A percentile compares a stretch with the other conserved stretches of the same genome.
Conservation (phyloP, 2,329 filamentous ascomycete species). For the Talaromyces piceae region DNA sequence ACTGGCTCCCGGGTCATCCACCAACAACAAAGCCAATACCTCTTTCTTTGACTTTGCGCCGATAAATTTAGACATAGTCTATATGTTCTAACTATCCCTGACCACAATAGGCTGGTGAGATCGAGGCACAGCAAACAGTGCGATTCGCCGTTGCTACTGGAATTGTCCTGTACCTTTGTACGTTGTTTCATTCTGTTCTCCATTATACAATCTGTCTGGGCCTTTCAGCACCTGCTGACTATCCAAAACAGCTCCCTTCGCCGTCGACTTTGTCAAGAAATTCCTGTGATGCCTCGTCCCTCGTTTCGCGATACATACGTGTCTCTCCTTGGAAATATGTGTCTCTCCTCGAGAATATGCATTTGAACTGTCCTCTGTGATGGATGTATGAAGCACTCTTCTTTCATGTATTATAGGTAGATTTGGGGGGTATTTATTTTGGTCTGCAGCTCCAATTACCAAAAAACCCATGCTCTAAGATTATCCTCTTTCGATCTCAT, state of each 20-base stretch:
- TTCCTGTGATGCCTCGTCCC: slow-evolving; percentile 8
- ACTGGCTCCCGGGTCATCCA: background rate
- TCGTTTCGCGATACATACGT: background rate
- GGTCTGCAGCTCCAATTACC: background rate
- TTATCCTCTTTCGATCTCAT: background rate
- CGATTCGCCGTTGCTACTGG: slow-evolving; percentile 48
- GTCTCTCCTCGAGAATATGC: background rate
- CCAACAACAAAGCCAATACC: no score
- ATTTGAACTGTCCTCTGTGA: background rate
- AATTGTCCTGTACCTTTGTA: slow-evolving; percentile 56
- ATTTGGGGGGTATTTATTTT: background rate
- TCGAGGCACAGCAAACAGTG: slow-evolving; percentile 47
- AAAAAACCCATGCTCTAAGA: background rate
- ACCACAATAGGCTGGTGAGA: slow-evolving; percentile 40
- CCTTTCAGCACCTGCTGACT: background rate
- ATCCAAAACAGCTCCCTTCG: slow-evolving; percentile 38
- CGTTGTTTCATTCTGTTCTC: slow-evolving; percentile 24
- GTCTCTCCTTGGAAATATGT: background rate
- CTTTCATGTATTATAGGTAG: slow-evolving; percentile 8
- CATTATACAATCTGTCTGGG: background rate
- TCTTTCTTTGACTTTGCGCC: no score
- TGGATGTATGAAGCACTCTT: background rate
- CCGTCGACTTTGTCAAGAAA: slow-evolving; percentile 39
- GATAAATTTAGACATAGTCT: background rate
- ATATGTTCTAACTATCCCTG: background rate